Percentiles rank a stretch among this genome's conserved stretches.
Conservation (phyloP, 139 green algal species). For the Nannochloris sp. region DNA sequence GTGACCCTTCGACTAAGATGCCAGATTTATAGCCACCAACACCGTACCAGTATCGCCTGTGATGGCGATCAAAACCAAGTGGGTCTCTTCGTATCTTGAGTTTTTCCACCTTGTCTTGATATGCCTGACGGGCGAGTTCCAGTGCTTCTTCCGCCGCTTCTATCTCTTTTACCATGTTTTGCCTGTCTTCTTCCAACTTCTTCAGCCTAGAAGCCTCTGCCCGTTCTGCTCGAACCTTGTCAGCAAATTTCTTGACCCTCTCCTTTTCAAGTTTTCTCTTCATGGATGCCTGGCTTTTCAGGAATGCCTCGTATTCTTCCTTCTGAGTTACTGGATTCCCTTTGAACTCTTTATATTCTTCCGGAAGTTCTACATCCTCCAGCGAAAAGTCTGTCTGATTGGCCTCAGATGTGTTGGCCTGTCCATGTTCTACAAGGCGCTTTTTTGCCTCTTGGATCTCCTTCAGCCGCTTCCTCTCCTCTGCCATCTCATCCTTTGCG, state of each 20-base stretch:
- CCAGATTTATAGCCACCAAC: constrained; percentile 16
- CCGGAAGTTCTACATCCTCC: constrained; percentile 28
- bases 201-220: constrained; percentile 15
- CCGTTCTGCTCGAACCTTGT: constrained; percentile 22
- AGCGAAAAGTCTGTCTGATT: background rate
- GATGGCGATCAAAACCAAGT: constrained; percentile 32
- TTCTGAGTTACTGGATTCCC: constrained; percentile 33
- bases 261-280: constrained; percentile 33
- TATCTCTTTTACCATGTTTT: background rate
- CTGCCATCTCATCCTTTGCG: constrained; percentile 27
- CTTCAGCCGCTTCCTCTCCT: constrained; percentile 34
- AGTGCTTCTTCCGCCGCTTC: constrained; percentile 5
- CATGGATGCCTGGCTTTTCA: constrained; percentile 37
- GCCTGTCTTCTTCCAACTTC: background rate
- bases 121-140: constrained; percentile 24
- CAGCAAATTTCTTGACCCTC: constrained; percentile 26
- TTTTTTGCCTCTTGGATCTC: constrained; percentile 28
- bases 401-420: background rate
- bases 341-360: constrained; percentile 35
- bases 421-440: background rate
- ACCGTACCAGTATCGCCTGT: constrained; percentile 44
- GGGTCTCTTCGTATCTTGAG: constrained; percentile 19
- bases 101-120: constrained; percentile 29
- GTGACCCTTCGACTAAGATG: constrained; percentile 30
- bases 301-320: constrained; percentile 24